Conservation (phyloP, 257 asterid genomes). For the Solanum arcanum region DNA sequence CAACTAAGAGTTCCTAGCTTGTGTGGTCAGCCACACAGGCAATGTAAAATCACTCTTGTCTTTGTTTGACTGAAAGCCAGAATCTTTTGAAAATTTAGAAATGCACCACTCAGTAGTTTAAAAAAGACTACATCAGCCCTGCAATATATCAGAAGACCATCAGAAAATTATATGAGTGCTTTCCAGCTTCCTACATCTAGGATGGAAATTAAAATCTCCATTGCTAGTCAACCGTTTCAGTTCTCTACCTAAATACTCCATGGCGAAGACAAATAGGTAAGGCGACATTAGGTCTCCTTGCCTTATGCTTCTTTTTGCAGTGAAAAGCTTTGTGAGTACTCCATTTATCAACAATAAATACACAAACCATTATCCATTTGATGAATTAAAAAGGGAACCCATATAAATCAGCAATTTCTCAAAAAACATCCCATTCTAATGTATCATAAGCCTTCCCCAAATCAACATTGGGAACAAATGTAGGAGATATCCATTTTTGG, state of each 20-base stretch:
- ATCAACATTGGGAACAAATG: neutral
- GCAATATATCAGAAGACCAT: neutral
- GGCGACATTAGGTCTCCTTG: neutral
- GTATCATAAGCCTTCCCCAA: neutral
- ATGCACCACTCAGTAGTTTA: neutral
- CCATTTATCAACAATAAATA: neutral
- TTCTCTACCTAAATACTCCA: neutral
- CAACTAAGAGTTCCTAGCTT: neutral
- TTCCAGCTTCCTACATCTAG: neutral
- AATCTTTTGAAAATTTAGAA: neutral
- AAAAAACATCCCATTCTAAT: neutral
- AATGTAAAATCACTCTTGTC: neutral
- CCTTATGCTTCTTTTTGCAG: neutral
- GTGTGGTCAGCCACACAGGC: neutral
- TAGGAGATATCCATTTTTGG: neutral
- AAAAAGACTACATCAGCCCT: neutral
- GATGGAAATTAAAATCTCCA: neutral
- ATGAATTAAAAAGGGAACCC: neutral
- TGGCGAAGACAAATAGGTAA: neutral
- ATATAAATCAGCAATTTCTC: neutral
- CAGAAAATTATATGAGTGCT: neutral
- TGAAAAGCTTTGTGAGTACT: neutral
- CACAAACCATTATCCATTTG: neutral
- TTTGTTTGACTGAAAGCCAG: neutral
- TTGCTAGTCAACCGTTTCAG: neutral